Conservation (phyloP, 495 filamentous ascomycete species). For the Aspergillus mulundensis region DNA sequence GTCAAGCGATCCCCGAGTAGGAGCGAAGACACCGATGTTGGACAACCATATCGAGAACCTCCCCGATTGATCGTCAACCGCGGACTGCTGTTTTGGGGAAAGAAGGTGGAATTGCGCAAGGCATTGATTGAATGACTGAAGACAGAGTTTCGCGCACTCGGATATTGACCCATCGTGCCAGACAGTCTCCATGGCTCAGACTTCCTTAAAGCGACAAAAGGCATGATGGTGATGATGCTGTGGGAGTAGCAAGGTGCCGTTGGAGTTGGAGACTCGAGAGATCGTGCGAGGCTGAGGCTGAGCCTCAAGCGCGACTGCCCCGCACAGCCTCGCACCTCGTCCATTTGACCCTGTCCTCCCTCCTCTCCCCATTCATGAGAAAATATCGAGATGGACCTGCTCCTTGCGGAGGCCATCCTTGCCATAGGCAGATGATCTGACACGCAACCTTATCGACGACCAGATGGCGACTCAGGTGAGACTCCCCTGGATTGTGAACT, state of each 20-base stretch:
- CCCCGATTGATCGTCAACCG: constrained; percentile 10
- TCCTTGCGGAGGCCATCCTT: no score
- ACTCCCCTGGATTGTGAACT: no score
- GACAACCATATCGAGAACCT: constrained; percentile 10
- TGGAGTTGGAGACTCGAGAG: not conserved
- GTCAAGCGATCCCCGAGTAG: constrained; percentile 2
- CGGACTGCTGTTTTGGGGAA: not conserved
- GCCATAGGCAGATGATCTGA: not conserved
- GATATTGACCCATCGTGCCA: not conserved
- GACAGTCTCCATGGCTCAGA: not conserved
- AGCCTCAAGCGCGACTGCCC: not conserved
- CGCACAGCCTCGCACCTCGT: not conserved
- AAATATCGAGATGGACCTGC: no score
- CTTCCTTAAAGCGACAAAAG: not conserved
- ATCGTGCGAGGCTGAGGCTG: not conserved
- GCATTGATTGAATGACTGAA: constrained; percentile 6
- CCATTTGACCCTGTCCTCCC: not conserved
- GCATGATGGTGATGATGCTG: not conserved
- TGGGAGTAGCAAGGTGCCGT: not conserved
- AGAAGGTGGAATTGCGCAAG: not conserved
- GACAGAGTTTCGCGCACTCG: not conserved
- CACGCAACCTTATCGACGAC: no score
- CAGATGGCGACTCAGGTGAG: not conserved
- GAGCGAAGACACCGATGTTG: constrained; percentile 9
- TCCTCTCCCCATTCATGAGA: not conserved